Percentiles rank a stretch among this genome's conserved stretches.
Evolutionary conservation across 139 green algal genomes (phyloP).

Genomic region (Ettlia oleoabundans): DNA sequence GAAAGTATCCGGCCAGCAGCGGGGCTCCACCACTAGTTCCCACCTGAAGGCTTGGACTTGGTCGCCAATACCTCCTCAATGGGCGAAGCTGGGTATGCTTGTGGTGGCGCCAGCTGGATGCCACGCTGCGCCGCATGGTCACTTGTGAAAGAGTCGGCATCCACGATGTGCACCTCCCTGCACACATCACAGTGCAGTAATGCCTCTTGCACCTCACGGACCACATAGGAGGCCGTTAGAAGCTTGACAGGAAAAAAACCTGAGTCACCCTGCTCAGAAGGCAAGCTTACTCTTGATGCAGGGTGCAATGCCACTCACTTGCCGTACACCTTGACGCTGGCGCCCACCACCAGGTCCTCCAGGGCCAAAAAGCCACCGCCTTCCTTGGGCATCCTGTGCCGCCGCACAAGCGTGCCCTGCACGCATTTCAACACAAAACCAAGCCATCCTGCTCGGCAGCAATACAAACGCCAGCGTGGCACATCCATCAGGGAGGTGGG

Average conservation of each 20-base stretch:
- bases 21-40: neutral
- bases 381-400: constrained; percentile 75
- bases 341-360: constrained; percentile 78
- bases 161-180: constrained; percentile 75
- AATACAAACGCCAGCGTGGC: too few species aligned
- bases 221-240: too few species aligned
- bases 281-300: too few species aligned
- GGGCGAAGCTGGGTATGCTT: constrained; percentile 69
- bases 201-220: too few species aligned
- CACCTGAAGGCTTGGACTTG: constrained; percentile 39
- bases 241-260: too few species aligned
- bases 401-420: constrained; percentile 89
- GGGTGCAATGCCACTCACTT: constrained; percentile 31
- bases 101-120: constrained; percentile 43
- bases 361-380: constrained; percentile 55
- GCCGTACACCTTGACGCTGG: constrained; percentile 78
- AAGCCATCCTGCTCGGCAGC: too few species aligned
- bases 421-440: neutral
- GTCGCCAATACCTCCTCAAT: constrained; percentile 46
- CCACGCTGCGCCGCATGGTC: constrained; percentile 40
- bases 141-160: constrained; percentile 87
- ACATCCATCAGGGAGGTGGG: too few species aligned
- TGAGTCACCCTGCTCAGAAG: too few species aligned
- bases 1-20: neutral
- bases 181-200: constrained; percentile 53